Percentiles rank a stretch among this genome's conserved stretches.
Evolutionary conservation across 345 rosid genomes (phyloP).

Genomic region (thale cress (Arabidopsis thaliana)): TAIR10.1 NC_003071.7:17726001-17726500

Average conservation of each 20-base stretch:
- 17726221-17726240: constrained; percentile 29
- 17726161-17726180: constrained; percentile 32
- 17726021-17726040: constrained; percentile 19
- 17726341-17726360: constrained; percentile 32
- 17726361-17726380: constrained; percentile 2
- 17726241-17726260: constrained; percentile 28
- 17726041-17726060: neutral
- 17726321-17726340: constrained; percentile 23
- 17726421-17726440: constrained; percentile 6
- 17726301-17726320: constrained; percentile 25
- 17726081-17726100: constrained; percentile 18
- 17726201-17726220: constrained; percentile 33
- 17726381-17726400: neutral
- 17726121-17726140: neutral
- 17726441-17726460: neutral
- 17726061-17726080: neutral
- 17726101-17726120: constrained; percentile 20
- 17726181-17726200: constrained; percentile 10
- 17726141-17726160: constrained; percentile 31
- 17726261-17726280: constrained; percentile 33
- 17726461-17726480: neutral
- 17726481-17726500: neutral
- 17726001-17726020: neutral
- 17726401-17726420: neutral
- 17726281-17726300: constrained; percentile 34